Percentiles rank a stretch among this genome's conserved stretches.
These are phyloP conservation scores for Diaporthe aspalathi DNA, from an alignment of 2,329 filamentous ascomycete species.

Conservation along the genomic window DNA sequence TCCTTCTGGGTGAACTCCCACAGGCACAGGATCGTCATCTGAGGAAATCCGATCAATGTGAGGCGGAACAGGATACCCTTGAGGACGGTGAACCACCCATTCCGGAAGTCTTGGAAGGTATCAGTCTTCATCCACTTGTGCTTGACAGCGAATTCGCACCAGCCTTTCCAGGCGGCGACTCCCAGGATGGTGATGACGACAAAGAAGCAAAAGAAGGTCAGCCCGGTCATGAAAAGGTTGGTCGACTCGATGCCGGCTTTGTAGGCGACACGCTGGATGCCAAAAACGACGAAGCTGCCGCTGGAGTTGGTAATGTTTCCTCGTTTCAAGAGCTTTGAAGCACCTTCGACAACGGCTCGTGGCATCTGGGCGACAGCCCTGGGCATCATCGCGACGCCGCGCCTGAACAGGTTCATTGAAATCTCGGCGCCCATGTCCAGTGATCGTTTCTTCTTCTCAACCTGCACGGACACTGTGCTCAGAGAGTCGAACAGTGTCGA, in stretches of 20 bases:
- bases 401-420: constrained; percentile 62
- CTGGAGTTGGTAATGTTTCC: constrained; percentile 64
- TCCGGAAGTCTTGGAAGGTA: constrained; percentile 92
- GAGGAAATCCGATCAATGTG: constrained; percentile 89
- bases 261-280: constrained; percentile 92
- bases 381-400: constrained; percentile 65
- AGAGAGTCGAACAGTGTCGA: constrained; percentile 82
- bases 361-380: constrained; percentile 50
- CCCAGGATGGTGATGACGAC: constrained; percentile 78
- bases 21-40: constrained; percentile 88
- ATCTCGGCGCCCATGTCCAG: constrained; percentile 42
- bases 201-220: constrained; percentile 90
- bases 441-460: constrained; percentile 70
- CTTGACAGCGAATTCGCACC: constrained; percentile 81
- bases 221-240: constrained; percentile 92
- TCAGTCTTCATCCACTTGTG: constrained; percentile 83
- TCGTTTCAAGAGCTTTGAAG: constrained; percentile 62
- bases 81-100: constrained; percentile 91
- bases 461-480: constrained; percentile 81
- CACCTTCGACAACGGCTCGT: constrained; percentile 27
- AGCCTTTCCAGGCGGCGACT: constrained; percentile 82
- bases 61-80: constrained; percentile 95
- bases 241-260: constrained; percentile 85
- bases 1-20: constrained; percentile 93
- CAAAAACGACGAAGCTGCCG: constrained; percentile 74